Percentiles rank a stretch among this genome's conserved stretches.
Conservation (phyloP, 1,139 yeast genomes). For the Nakaseomyces delphensis region DNA sequence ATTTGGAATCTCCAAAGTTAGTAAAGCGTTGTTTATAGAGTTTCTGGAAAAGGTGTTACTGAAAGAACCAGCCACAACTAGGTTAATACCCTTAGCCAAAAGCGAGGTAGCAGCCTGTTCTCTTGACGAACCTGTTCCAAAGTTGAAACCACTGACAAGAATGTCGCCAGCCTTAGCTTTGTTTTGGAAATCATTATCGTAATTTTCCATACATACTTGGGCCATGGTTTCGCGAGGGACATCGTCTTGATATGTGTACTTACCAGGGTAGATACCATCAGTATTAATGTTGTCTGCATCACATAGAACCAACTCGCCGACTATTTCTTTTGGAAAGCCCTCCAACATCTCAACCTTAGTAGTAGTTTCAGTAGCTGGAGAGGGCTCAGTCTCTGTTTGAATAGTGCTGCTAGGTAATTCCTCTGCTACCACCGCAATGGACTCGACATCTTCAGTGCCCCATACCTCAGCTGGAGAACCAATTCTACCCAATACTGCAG, state of each 20-base stretch:
- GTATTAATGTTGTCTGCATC: slow-evolving; percentile 97
- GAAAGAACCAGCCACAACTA: slow-evolving; percentile 94
- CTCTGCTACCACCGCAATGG: slow-evolving; percentile 31
- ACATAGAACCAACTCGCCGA: slow-evolving; percentile 88
- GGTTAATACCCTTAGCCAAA: slow-evolving; percentile 82
- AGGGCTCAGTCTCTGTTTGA: slow-evolving; percentile 19
- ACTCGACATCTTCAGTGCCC: slow-evolving; percentile 35
- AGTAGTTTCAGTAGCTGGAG: slow-evolving; percentile 31
- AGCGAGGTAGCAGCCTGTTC: slow-evolving; percentile 99
- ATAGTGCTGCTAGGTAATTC: slow-evolving; percentile 25
- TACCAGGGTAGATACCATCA: slow-evolving; percentile 98
- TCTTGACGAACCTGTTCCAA: slow-evolving; percentile 98
- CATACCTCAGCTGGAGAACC: slow-evolving; percentile 83
- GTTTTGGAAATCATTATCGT: slow-evolving; percentile 74
- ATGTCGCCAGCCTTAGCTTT: slow-evolving; percentile 86
- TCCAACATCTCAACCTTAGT: slow-evolving; percentile 60
- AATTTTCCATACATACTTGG: slow-evolving; percentile 97
- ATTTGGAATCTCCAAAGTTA: slow-evolving; percentile 88
- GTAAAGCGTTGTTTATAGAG: slow-evolving; percentile 87
- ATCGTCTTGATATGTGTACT: slow-evolving; percentile 96
- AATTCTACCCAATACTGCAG: slow-evolving; percentile 87
- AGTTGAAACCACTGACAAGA: slow-evolving; percentile 83
- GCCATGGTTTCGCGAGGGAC: slow-evolving; percentile 94
- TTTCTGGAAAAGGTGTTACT: slow-evolving; percentile 95
- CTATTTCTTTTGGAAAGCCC: slow-evolving; percentile 83